Conservation (phyloP, 805 yeast species). For the Candida corydali region DNA sequence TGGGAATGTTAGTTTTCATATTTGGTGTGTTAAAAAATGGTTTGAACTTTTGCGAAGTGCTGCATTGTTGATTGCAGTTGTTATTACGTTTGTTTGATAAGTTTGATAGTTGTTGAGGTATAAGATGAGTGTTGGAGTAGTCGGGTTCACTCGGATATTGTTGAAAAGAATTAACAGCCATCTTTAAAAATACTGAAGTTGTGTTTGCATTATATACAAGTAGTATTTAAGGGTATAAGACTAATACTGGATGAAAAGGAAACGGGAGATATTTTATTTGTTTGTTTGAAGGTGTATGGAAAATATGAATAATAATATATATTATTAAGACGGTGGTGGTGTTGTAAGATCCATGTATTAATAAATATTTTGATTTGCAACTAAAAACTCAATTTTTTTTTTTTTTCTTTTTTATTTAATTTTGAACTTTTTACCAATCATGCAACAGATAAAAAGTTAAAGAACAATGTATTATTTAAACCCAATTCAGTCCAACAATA, state of each 20-base stretch:
- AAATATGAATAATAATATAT: too few relatives aligned
- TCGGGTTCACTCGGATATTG: background rate
- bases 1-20: conserved; percentile 7
- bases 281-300: background rate
- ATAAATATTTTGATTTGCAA: too few relatives aligned
- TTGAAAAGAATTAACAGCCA: background rate
- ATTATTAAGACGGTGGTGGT: background rate
- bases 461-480: too few relatives aligned
- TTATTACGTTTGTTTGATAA: background rate
- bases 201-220: background rate
- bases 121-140: background rate
- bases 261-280: background rate
- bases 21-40: conserved; percentile 9
- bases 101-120: background rate
- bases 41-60: background rate
- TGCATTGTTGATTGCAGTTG: too few relatives aligned
- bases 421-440: too few relatives aligned
- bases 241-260: background rate
- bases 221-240: background rate
- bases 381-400: too few relatives aligned
- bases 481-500: too few relatives aligned
- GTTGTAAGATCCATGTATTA: background rate
- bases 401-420: too few relatives aligned
- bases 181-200: background rate
- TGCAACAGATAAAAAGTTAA: too few relatives aligned